These are phyloP conservation scores for Sugiyamaella valdiviana DNA, from an alignment of 805 yeast species.

Conservation along the genomic window DNA sequence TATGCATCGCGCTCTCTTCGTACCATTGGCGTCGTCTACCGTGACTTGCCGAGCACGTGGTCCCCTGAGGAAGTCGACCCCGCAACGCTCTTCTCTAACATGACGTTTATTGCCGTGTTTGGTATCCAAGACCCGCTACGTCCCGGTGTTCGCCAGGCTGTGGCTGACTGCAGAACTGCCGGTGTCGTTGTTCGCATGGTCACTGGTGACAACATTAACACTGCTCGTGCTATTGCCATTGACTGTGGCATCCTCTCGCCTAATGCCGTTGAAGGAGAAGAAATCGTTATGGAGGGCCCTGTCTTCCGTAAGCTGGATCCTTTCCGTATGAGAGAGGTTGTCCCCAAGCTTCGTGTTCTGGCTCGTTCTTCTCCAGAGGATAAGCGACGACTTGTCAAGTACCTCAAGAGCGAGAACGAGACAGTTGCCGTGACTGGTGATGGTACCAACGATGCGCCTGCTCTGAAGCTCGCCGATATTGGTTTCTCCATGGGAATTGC, in stretches of 20 bases:
- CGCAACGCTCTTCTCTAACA: slow-evolving; percentile 22
- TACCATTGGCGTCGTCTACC: slow-evolving; percentile 83
- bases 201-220: slow-evolving; percentile 89
- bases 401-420: slow-evolving; percentile 72
- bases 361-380: slow-evolving; percentile 97
- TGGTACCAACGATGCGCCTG: slow-evolving; percentile 99
- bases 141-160: slow-evolving; percentile 85
- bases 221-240: slow-evolving; percentile 86
- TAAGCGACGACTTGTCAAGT: slow-evolving; percentile 77
- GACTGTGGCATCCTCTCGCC: slow-evolving; percentile 68
- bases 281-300: slow-evolving; percentile 90
- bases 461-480: slow-evolving; percentile 91
- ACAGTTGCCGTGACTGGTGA: slow-evolving; percentile 99
- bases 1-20: slow-evolving; percentile 79
- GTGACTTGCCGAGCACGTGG: slow-evolving; percentile 43
- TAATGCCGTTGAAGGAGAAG: slow-evolving; percentile 35
- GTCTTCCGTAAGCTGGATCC: slow-evolving; percentile 62
- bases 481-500: slow-evolving; percentile 98
- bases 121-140: slow-evolving; percentile 96
- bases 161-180: slow-evolving; percentile 74
- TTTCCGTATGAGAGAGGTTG: slow-evolving; percentile 49
- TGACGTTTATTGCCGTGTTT: slow-evolving; percentile 65
- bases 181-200: slow-evolving; percentile 97
- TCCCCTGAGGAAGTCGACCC: slow-evolving; percentile 13
- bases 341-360: slow-evolving; percentile 74